Evolutionary conservation across 1,139 yeast genomes (phyloP).

Genomic region (Spencermartinsiella ligniputridi): DNA sequence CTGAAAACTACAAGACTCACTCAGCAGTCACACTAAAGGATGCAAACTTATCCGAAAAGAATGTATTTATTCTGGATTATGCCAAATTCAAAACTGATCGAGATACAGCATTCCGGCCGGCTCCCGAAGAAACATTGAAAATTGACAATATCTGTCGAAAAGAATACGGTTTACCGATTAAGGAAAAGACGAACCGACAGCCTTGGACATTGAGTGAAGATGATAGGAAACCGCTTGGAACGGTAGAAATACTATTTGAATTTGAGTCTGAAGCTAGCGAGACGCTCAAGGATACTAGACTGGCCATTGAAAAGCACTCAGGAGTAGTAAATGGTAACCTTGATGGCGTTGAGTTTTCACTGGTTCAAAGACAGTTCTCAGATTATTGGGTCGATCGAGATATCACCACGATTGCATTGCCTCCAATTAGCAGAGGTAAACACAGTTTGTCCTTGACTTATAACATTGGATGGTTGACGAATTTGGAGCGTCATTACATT

Average conservation of each 20-base stretch:
- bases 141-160: neutral
- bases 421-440: neutral
- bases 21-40: neutral
- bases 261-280: slow-evolving; percentile 2
- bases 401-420: neutral
- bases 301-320: slow-evolving; percentile 2
- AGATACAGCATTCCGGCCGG: neutral
- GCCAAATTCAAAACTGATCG: slow-evolving; percentile 1
- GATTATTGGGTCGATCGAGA: slow-evolving; percentile 4
- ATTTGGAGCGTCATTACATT: slow-evolving; percentile 1
- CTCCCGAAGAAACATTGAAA: slow-evolving; percentile 1
- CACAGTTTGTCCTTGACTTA: neutral
- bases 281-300: neutral
- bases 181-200: slow-evolving; percentile 3
- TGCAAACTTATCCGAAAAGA: neutral
- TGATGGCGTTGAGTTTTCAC: slow-evolving; percentile 1
- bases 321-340: neutral
- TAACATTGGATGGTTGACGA: slow-evolving; percentile 1
- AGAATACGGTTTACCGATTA: slow-evolving; percentile 1
- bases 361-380: neutral
- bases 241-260: neutral
- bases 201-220: slow-evolving; percentile 3
- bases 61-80: neutral
- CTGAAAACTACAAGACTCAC: neutral
- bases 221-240: slow-evolving; percentile 1